Evolutionary conservation across 495 filamentous ascomycete genomes (phyloP), one percentile per base, ranked within the genome.

Genomic region (Podospora tetraspora): DNA sequence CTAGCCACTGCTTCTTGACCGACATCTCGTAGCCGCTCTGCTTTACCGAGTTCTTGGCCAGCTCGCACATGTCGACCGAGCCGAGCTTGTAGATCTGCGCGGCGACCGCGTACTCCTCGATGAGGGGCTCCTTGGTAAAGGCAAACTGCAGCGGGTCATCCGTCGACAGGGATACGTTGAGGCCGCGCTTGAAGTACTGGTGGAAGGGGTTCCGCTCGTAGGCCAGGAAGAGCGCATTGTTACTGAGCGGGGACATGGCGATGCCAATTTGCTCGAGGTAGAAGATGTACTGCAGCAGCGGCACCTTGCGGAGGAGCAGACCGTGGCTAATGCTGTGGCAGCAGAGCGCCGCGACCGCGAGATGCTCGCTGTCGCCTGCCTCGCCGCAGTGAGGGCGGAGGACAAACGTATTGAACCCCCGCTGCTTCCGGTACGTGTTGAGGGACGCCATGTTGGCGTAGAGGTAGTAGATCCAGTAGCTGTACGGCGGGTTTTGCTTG

Each of bases 321-420:
- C 95, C 95, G 76, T 99, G 95, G 75, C 91, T 97, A 78, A 99
- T 99, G 75, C 94, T 97, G 77, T 99, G 94, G 74, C 92, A 97
- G 81, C 93, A 96, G 24, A 99, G 84, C 68, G 93, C 89, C 5
- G 93, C 96, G 10, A 94, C 92, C 7, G 93, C 94, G 21, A 99
- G 81, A 84, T 99, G 95, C 76, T 99, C 95, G 21, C 92, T 93
- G 79, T 99, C 95, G 30, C 95, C 95, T 10, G 95, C 95, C 78
- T 99, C 95, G 67, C 96, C 95, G 75, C 94, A 97, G 78, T 99
- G 95, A 21, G 95, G 95, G 24, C 95, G 88, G 27, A 99, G 84
- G 30, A 96, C 81, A 76, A 99, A 97, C 0, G 94, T 98, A 75
- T 96, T 98, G 84, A 98, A 97, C 4, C 94, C 92, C 24, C 94